These are phyloP conservation scores for Microcos paniculata DNA, from an alignment of 345 rosid species.

Conservation along the genomic window DNA sequence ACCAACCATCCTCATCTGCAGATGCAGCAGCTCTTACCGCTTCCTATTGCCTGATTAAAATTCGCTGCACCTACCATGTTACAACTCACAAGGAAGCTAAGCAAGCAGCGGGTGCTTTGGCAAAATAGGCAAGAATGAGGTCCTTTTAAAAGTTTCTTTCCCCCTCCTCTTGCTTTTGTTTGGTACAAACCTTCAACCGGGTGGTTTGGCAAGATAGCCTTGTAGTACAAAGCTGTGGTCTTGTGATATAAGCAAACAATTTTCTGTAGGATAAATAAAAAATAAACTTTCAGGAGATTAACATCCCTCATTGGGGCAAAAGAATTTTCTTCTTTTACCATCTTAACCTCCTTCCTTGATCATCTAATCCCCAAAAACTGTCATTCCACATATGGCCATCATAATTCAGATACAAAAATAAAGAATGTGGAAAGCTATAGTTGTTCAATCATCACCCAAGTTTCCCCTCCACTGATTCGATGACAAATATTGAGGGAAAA, in stretches of 20 bases:
- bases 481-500: neutral
- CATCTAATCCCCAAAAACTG: neutral
- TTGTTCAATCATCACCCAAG: neutral
- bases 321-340: too few relatives aligned
- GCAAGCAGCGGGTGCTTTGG: neutral
- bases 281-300: neutral
- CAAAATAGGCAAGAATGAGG: neutral
- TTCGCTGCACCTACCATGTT: neutral
- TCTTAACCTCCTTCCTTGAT: neutral
- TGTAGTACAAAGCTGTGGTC: neutral
- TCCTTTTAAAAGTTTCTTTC: neutral
- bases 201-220: neutral
- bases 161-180: neutral
- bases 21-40: neutral
- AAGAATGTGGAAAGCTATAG: neutral
- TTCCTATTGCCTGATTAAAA: neutral
- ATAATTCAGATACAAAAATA: too few relatives aligned
- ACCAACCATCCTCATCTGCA: neutral
- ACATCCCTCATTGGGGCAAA: neutral
- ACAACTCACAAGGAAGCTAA: neutral
- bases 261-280: neutral
- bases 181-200: neutral
- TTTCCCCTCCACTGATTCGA: neutral
- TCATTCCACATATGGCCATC: neutral
- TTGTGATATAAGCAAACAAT: neutral